A percentile compares a stretch with the other conserved stretches of the same genome.
Conservation (phyloP, 208 protist species). For the Phytomonas francai region DNA sequence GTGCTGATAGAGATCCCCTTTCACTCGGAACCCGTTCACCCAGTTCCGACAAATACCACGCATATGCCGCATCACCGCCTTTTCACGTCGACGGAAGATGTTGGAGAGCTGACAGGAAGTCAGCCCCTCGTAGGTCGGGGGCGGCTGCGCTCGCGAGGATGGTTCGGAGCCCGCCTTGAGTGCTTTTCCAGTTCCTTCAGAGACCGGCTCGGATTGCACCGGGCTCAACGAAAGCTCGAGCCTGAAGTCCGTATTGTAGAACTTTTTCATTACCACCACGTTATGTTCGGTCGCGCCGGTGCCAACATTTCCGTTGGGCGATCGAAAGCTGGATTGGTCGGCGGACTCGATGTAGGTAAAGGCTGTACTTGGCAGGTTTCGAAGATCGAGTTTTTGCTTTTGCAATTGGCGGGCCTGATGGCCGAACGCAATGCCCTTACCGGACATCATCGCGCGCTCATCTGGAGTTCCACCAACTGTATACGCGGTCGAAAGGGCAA, state of each 20-base stretch:
- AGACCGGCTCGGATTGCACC: slow-evolving; percentile 5
- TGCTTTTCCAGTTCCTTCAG: slow-evolving; percentile 11
- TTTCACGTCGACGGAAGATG: slow-evolving; percentile 56
- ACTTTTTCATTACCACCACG: slow-evolving; percentile 62
- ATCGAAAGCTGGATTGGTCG: slow-evolving; percentile 23
- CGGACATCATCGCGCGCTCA: slow-evolving; percentile 33
- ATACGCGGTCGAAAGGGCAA: slow-evolving; percentile 24
- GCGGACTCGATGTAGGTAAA: slow-evolving; percentile 36
- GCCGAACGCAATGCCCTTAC: slow-evolving; percentile 29
- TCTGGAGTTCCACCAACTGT: slow-evolving; percentile 22
- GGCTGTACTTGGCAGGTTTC: slow-evolving; percentile 27
- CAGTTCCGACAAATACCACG: slow-evolving; percentile 39
- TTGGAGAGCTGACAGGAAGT: slow-evolving; percentile 77
- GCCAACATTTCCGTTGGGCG: slow-evolving; percentile 3
- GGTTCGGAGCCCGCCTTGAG: background rate
- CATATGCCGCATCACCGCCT: slow-evolving; percentile 43
- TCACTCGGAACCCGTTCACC: slow-evolving; percentile 33
- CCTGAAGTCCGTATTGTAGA: slow-evolving; percentile 60
- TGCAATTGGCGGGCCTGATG: slow-evolving; percentile 20
- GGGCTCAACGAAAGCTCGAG: slow-evolving; percentile 66
- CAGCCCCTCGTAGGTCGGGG: slow-evolving; percentile 33
- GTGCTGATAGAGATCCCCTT: slow-evolving; percentile 37
- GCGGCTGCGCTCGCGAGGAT: background rate
- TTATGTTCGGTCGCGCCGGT: slow-evolving; percentile 22
- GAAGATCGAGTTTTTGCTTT: slow-evolving; percentile 34